Percentiles rank a stretch among this genome's conserved stretches.
Conservation (phyloP, 2,329 filamentous ascomycete species). For the Claviceps sp. region DNA sequence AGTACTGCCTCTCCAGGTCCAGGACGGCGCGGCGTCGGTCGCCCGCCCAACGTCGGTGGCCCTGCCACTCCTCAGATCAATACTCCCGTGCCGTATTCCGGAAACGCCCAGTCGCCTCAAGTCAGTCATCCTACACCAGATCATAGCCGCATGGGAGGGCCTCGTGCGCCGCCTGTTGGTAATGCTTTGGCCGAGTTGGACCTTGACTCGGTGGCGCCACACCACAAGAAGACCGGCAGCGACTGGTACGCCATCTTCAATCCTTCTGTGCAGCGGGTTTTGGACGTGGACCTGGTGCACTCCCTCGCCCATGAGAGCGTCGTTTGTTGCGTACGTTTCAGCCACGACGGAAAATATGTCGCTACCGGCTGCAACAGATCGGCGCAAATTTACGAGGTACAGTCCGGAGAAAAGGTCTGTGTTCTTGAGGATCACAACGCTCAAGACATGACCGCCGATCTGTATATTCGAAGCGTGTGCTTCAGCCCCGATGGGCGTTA, state of each 20-base stretch:
- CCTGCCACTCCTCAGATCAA: conserved; percentile 89
- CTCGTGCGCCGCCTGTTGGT: conserved; percentile 36
- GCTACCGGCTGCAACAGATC: conserved; percentile 95
- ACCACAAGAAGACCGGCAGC: conserved; percentile 75
- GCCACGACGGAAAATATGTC: conserved; percentile 86
- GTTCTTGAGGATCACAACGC: conserved; percentile 81
- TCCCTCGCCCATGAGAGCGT: conserved; percentile 90
- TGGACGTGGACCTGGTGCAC: conserved; percentile 91
- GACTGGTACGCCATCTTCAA: conserved; percentile 99
- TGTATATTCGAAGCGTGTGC: conserved; percentile 96
- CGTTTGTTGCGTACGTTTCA: conserved; percentile 96
- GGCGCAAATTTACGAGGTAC: conserved; percentile 98
- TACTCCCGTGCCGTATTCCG: conserved; percentile 74
- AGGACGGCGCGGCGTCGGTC: conserved; percentile 56
- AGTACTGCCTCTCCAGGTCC: conserved; percentile 80
- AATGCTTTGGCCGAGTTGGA: conserved; percentile 74
- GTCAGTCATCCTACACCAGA: conserved; percentile 73
- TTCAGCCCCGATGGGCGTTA: conserved; percentile 95
- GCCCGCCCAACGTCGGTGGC: conserved; percentile 47
- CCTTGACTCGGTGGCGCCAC: conserved; percentile 68
- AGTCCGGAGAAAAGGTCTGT: conserved; percentile 74
- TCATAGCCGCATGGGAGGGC: conserved; percentile 42
- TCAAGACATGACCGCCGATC: conserved; percentile 67
- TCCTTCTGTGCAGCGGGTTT: conserved; percentile 70
- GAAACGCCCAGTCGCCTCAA: conserved; percentile 71